These are phyloP conservation scores for Panaeolus cyanescens DNA, from an alignment of 768 basidiomycete genomes.

Conservation along the genomic window DNA sequence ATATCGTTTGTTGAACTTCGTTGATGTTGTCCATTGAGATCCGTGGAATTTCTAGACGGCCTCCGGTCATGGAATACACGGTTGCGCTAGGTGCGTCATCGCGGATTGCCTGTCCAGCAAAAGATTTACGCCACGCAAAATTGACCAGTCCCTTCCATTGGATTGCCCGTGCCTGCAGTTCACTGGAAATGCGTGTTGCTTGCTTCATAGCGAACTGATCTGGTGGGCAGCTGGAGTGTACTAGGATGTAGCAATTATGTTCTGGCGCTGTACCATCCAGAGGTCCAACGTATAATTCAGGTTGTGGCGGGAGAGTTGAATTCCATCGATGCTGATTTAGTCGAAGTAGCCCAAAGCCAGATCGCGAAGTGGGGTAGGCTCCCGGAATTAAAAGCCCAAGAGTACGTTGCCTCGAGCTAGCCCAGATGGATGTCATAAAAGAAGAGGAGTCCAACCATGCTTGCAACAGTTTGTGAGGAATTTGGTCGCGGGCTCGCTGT, in stretches of 20 bases:
- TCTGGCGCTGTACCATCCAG: conserved; percentile 53
- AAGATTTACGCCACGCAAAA: conserved; percentile 50
- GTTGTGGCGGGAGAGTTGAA: neutral
- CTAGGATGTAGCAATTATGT: conserved; percentile 57
- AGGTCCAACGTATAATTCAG: conserved; percentile 21
- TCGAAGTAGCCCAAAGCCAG: neutral
- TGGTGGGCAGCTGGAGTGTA: conserved; percentile 54
- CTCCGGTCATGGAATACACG: conserved; percentile 50
- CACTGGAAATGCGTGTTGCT: conserved; percentile 50
- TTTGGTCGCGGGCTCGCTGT: neutral
- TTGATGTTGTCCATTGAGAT: conserved; percentile 53
- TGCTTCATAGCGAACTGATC: conserved; percentile 47
- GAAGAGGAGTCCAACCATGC: neutral
- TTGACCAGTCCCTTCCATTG: conserved; percentile 63
- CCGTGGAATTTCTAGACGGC: conserved; percentile 49
- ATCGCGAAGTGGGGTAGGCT: too few relatives aligned
- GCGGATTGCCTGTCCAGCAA: neutral
- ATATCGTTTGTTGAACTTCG: conserved; percentile 41
- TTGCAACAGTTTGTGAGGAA: neutral
- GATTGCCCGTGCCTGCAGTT: conserved; percentile 43
- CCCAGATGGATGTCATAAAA: neutral
- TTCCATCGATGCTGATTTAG: neutral
- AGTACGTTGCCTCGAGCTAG: neutral
- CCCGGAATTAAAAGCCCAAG: neutral
- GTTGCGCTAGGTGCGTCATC: conserved; percentile 36